Evolutionary conservation across 768 basidiomycete species (phyloP).

Genomic region (Russula abietina): DNA sequence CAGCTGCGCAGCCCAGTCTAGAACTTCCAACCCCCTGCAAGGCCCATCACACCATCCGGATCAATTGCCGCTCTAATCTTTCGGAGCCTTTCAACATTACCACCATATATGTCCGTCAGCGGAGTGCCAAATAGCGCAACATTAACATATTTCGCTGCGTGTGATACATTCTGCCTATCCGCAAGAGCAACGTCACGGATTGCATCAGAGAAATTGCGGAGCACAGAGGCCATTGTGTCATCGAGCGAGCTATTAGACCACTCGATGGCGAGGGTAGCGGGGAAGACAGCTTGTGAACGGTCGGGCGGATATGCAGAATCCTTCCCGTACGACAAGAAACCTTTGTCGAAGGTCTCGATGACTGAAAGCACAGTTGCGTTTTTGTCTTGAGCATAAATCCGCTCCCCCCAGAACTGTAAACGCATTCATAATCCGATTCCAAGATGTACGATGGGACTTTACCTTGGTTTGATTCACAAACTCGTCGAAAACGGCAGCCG

Average conservation of each 20-base stretch:
- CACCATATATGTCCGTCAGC: background rate
- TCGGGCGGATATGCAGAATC: slow-evolving; percentile 19
- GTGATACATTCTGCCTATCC: too few species aligned
- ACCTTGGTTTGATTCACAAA: too few species aligned
- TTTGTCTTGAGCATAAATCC: background rate
- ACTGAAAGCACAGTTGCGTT: too few species aligned
- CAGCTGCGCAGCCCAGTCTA: too few species aligned
- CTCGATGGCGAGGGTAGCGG: background rate
- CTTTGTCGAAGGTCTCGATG: too few species aligned
- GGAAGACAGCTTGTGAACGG: slow-evolving; percentile 10
- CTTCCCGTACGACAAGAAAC: too few species aligned
- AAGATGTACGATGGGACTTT: background rate
- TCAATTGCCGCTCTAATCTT: too few species aligned
- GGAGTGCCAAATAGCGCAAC: background rate
- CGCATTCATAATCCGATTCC: background rate
- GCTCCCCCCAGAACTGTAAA: too few species aligned
- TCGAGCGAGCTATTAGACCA: slow-evolving; percentile 32
- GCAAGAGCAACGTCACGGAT: background rate
- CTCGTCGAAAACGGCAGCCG: background rate
- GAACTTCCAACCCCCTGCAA: too few species aligned
- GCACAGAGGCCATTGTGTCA: too few species aligned
- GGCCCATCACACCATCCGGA: too few species aligned
- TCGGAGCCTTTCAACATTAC: too few species aligned
- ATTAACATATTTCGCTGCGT: background rate
- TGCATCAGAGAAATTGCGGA: background rate